Percentiles rank a stretch among this genome's conserved stretches.
phyloP scores from a whole-genome alignment of 106 monocot genomes.

The Dactylorhiza incarnata region DNA sequence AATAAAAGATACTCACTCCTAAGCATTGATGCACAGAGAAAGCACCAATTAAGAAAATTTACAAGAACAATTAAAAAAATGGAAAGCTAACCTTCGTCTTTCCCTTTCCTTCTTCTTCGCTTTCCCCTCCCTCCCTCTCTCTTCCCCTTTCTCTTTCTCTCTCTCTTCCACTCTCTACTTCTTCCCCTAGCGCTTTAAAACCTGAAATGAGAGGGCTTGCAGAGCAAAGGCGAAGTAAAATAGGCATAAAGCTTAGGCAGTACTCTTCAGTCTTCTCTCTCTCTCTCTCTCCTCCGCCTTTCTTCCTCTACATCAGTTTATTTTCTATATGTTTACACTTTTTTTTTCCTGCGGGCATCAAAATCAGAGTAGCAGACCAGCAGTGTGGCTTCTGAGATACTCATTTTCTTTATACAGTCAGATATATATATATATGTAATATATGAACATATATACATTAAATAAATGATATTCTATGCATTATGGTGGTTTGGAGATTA shows the following conservation, averaged over 20 bases:
- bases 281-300: slow-evolving; percentile 12
- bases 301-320: slow-evolving; percentile 1
- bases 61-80: not conserved
- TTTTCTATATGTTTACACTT: not conserved
- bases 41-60: not conserved
- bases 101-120: not conserved
- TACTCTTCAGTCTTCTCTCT: slow-evolving; percentile 4
- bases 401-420: slow-evolving; percentile 5
- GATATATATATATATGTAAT: not conserved
- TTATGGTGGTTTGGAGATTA: not conserved
- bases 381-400: slow-evolving; percentile 58
- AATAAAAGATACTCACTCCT: not conserved
- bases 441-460: not conserved
- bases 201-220: not conserved
- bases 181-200: too few relatives aligned
- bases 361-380: slow-evolving; percentile 56
- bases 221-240: not conserved
- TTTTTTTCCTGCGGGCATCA: slow-evolving; percentile 35
- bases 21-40: not conserved
- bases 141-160: not conserved
- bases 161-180: not conserved
- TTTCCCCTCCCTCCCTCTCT: not conserved
- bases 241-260: not conserved
- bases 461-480: slow-evolving; percentile 2
- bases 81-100: not conserved